phyloP scores from a whole-genome alignment of 2,329 filamentous ascomycete genomes.

The Gaeumannomyces tritici region DNA sequence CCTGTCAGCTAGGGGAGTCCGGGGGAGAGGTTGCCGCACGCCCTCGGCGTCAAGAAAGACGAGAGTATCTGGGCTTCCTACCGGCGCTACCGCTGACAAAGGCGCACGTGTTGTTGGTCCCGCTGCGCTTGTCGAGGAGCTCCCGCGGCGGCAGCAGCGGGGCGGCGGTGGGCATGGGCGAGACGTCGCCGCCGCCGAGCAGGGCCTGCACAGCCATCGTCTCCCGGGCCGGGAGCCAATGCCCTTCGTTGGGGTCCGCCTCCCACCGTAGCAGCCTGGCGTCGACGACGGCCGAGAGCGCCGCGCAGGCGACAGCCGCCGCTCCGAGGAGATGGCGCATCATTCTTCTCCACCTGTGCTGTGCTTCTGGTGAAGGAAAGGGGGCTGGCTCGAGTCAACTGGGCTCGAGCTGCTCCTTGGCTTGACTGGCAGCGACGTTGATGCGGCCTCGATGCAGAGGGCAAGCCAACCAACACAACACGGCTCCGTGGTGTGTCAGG shows the following conservation, averaged over 20 bases:
- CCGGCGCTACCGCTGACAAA: conserved; percentile 18
- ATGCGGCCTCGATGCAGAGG: not conserved
- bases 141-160: conserved; percentile 4
- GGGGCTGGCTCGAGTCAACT: no score
- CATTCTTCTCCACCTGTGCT: not conserved
- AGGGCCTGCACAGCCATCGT: conserved; percentile 14
- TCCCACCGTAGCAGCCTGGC: conserved; percentile 12
- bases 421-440: not conserved
- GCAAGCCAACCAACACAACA: not conserved
- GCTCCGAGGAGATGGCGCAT: not conserved
- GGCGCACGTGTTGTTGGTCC: conserved; percentile 19
- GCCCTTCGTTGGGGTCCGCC: conserved; percentile 9
- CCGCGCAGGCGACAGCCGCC: not conserved
- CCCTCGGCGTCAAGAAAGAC: no score
- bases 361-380: not conserved
- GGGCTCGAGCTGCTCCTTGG: not conserved
- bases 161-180: conserved; percentile 11
- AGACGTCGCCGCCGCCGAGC: conserved; percentile 6
- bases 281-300: not conserved
- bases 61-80: conserved; percentile 1
- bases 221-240: conserved; percentile 16
- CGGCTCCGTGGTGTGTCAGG: not conserved
- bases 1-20: not conserved
- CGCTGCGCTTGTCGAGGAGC: conserved; percentile 13
- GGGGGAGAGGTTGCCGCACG: no score